Evolutionary conservation across 306 rosid genomes (phyloP).

Genomic region (Rubus idaeus): DNA sequence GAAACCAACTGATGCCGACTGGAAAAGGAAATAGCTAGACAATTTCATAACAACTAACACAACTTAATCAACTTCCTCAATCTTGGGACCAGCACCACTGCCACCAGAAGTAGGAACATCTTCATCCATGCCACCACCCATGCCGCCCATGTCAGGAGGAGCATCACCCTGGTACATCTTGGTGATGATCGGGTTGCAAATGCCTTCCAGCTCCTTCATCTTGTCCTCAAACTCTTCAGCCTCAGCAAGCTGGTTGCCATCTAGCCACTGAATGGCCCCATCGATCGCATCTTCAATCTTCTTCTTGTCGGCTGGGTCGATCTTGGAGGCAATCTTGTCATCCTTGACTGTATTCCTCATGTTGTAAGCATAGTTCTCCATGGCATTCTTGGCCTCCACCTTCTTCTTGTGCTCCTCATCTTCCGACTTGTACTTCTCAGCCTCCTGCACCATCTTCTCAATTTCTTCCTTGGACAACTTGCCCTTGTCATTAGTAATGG

Average conservation of each 20-base stretch:
- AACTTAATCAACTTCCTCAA: neutral
- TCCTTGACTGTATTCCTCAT: constrained; percentile 62
- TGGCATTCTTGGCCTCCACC: constrained; percentile 21
- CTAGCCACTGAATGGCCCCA: constrained; percentile 50
- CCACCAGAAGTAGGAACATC: neutral
- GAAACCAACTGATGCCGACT: no score
- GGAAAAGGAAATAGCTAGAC: no score
- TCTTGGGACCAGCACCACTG: constrained; percentile 2
- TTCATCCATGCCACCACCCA: neutral
- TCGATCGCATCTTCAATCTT: constrained; percentile 60
- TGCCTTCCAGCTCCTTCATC: constrained; percentile 55
- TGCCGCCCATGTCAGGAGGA: neutral
- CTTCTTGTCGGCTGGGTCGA: constrained; percentile 50
- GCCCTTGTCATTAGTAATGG: constrained; percentile 62
- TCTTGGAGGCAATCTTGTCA: constrained; percentile 54
- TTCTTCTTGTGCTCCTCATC: neutral
- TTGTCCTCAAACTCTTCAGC: constrained; percentile 22
- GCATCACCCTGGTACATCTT: constrained; percentile 25
- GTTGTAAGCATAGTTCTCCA: constrained; percentile 47
- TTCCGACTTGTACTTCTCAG: neutral
- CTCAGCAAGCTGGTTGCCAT: constrained; percentile 55
- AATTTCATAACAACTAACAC: no score
- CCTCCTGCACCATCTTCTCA: constrained; percentile 1
- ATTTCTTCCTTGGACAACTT: constrained; percentile 45
- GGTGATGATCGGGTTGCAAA: constrained; percentile 59